Percentiles rank a stretch among this genome's conserved stretches.
phyloP scores from a whole-genome alignment of 2,329 filamentous ascomycete genomes.

The Zasmidium cellare region DNA sequence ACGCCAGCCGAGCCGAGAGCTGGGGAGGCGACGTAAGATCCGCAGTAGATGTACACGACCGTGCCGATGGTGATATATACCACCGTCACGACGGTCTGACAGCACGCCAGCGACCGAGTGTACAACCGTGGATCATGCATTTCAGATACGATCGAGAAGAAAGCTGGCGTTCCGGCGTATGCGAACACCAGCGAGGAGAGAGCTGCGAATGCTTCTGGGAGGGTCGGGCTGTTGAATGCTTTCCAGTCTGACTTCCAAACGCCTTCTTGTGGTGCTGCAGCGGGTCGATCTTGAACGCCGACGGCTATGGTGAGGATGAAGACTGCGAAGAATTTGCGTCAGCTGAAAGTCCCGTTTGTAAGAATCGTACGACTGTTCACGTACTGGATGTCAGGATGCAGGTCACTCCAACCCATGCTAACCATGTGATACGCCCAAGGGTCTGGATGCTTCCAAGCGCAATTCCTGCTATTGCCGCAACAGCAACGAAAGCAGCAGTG shows the following conservation, averaged over 20 bases:
- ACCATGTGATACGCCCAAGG: conserved; percentile 33
- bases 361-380: not conserved
- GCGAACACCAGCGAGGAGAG: conserved; percentile 53
- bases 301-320: conserved; percentile 36
- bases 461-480: conserved; percentile 42
- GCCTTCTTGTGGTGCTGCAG: conserved; percentile 32
- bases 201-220: conserved; percentile 60
- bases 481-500: conserved; percentile 42
- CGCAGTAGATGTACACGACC: conserved; percentile 51
- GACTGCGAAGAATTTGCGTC: conserved; percentile 14
- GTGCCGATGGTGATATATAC: conserved; percentile 41
- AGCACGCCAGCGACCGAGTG: conserved; percentile 34
- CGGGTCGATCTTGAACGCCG: conserved; percentile 35
- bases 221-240: conserved; percentile 25
- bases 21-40: conserved; percentile 49
- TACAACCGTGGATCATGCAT: conserved; percentile 40
- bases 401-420: conserved; percentile 36
- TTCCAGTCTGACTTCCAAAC: conserved; percentile 26
- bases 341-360: too few species aligned
- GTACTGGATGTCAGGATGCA: conserved; percentile 20
- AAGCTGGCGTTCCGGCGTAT: conserved; percentile 40
- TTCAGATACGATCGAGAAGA: conserved; percentile 41
- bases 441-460: conserved; percentile 37
- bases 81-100: conserved; percentile 19
- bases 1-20: conserved; percentile 49